Evolutionary conservation across 169 alveolate species (phyloP).

Genomic region (Amoebophrya sp.): DNA sequence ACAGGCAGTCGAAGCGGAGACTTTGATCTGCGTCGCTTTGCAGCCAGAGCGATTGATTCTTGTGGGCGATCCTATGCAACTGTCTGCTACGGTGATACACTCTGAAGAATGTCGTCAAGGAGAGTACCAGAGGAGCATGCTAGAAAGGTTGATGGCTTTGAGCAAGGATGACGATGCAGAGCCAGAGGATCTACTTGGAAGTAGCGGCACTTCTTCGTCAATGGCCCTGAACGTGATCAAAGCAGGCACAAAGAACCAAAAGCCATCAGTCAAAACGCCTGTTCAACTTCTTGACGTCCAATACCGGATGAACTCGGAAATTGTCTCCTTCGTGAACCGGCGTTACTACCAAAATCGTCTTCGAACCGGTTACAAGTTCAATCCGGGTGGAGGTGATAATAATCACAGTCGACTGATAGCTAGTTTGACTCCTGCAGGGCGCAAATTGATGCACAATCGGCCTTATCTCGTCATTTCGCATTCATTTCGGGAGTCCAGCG

Average conservation of each 20-base stretch:
- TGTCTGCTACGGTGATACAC: conserved; percentile 87
- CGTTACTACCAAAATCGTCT: conserved; percentile 69
- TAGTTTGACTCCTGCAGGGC: background rate
- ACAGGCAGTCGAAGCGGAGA: conserved; percentile 65
- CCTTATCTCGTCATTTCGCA: background rate
- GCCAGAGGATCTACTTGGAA: background rate
- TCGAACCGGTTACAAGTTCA: conserved; percentile 32
- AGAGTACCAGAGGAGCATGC: conserved; percentile 68
- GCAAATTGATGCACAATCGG: background rate
- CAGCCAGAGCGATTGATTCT: conserved; percentile 69
- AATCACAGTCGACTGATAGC: background rate
- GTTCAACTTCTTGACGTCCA: conserved; percentile 70
- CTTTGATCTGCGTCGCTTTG: conserved; percentile 54
- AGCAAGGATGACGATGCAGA: background rate
- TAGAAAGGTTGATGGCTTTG: conserved; percentile 68
- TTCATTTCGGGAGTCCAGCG: background rate
- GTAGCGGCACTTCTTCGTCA: background rate
- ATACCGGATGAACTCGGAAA: conserved; percentile 90
- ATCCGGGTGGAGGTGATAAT: background rate
- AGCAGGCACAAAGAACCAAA: background rate
- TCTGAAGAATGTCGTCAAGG: conserved; percentile 63
- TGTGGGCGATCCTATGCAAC: conserved; percentile 93
- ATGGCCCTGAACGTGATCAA: background rate
- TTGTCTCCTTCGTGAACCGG: conserved; percentile 80
- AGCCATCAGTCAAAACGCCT: background rate